Conservation (phyloP, 768 basidiomycete genomes). For the Mycena venus region DNA sequence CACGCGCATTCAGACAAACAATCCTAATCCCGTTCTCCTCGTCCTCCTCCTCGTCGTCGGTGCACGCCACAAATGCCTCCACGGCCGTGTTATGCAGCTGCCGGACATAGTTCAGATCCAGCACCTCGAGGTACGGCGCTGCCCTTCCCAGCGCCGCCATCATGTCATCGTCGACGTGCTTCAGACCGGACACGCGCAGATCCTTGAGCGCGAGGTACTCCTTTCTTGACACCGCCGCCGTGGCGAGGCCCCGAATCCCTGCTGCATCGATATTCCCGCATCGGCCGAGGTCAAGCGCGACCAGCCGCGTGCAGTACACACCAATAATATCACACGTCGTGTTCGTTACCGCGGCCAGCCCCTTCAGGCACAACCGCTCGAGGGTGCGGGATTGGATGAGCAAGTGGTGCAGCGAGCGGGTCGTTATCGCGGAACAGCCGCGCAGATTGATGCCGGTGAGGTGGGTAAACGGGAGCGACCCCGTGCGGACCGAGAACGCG, state of each 20-base stretch:
- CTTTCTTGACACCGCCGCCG: conserved; percentile 58
- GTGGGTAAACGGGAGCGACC: conserved; percentile 67
- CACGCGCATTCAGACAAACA: conserved; percentile 68
- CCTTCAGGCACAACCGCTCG: conserved; percentile 72
- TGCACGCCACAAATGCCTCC: conserved; percentile 77
- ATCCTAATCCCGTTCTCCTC: conserved; percentile 54
- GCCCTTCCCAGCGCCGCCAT: conserved; percentile 78
- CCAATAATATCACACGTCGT: conserved; percentile 80
- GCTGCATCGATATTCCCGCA: conserved; percentile 77
- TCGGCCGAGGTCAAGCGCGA: conserved; percentile 76
- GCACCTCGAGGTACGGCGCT: conserved; percentile 79
- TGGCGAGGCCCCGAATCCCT: conserved; percentile 67
- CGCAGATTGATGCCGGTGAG: conserved; percentile 79
- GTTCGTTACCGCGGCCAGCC: conserved; percentile 77
- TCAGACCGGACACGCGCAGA: conserved; percentile 78
- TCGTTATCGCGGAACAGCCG: conserved; percentile 78
- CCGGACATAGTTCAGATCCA: conserved; percentile 83
- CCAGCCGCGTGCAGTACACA: conserved; percentile 67
- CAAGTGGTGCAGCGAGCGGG: conserved; percentile 77
- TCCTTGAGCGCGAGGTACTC: conserved; percentile 69
- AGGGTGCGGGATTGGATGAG: conserved; percentile 75
- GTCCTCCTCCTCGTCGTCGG: conserved; percentile 50
- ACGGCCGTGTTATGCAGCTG: conserved; percentile 82
- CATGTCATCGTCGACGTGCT: conserved; percentile 67
- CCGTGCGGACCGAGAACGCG: conserved; percentile 51